Conservation (phyloP, 768 basidiomycete species). For the Inosperma sp. region DNA sequence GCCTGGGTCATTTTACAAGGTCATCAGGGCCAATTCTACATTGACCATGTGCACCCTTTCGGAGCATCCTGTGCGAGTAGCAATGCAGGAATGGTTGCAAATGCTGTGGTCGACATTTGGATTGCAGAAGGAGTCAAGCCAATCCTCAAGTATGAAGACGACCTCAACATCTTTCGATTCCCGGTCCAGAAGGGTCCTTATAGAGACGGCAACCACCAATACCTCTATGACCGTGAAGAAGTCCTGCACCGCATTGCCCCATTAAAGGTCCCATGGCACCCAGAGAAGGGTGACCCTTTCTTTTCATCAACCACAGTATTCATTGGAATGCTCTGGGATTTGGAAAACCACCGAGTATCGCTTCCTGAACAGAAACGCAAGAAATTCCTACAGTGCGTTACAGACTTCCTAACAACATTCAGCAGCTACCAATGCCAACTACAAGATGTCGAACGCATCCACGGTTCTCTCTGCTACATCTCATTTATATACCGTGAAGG, state of each 20-base stretch:
- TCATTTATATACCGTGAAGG: conserved; percentile 25
- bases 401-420: conserved; percentile 13
- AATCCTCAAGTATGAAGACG: conserved; percentile 7
- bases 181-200: background rate
- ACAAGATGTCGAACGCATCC: conserved; percentile 21
- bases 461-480: conserved; percentile 30
- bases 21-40: conserved; percentile 19
- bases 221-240: conserved; percentile 19
- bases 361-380: conserved; percentile 28
- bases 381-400: conserved; percentile 24
- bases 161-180: conserved; percentile 9
- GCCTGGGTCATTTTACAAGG: conserved; percentile 29
- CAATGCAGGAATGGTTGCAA: conserved; percentile 28
- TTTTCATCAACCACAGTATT: conserved; percentile 23
- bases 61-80: conserved; percentile 27
- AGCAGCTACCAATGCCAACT: conserved; percentile 12
- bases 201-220: conserved; percentile 10
- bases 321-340: conserved; percentile 35
- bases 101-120: conserved; percentile 26
- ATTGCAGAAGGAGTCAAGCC: conserved; percentile 5
- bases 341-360: conserved; percentile 20
- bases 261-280: conserved; percentile 28
- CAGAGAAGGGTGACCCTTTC: conserved; percentile 21
- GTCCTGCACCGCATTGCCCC: conserved; percentile 13
- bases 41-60: conserved; percentile 32